Evolutionary conservation across 192 early-diverging fungal species (phyloP), one percentile per base, ranked within the genome.

Genomic region (Mortierella antarctica): DNA sequence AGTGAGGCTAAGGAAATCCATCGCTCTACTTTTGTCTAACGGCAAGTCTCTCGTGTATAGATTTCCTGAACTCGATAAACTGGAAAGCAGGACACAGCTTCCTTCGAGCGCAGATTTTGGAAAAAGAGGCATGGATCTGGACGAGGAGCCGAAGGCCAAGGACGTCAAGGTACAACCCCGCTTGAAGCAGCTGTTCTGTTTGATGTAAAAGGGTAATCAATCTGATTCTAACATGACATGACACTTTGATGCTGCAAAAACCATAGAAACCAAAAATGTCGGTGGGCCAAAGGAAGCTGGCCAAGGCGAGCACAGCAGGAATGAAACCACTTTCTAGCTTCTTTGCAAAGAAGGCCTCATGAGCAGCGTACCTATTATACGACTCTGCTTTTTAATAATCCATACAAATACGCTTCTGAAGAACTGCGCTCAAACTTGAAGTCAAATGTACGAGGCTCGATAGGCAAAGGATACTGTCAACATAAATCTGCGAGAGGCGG

Each of bases 191-290:
- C 31, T 31, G 31, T 2, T 31, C 3, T 31, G 1, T 31, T 31
- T 31, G 31, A 31, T 21, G 57, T 58, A 2, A 40, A 40, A 8
- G 9, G 14, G 11, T 10, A 58, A 58, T 15, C 17, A 13, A 42
- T 15, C 11, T 59, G 0, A 40, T 7, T 4, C 11, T 14, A 40
- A 54, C 39, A 18, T 52, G 17, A 14, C 45, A 5, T 21, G n/a
- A 10, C 23, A 6, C 6, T 56, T 58, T 42, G 31, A 5, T 61
- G 15, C 18, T 31, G 23, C 6, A 23, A 42, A 9, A 12, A n/a
- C 7, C 21, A 54, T 60, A 86, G 83, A 87, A 87, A 76, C 74
- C 80, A 15, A 87, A 87, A 70, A 70, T 87, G 70, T 73, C 86
- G 7, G 66, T 57, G 13, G 81, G 83, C 39, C 83, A 87, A 65